Conservation (phyloP, 2,329 filamentous ascomycete species). For the Exophiala sp. region DNA sequence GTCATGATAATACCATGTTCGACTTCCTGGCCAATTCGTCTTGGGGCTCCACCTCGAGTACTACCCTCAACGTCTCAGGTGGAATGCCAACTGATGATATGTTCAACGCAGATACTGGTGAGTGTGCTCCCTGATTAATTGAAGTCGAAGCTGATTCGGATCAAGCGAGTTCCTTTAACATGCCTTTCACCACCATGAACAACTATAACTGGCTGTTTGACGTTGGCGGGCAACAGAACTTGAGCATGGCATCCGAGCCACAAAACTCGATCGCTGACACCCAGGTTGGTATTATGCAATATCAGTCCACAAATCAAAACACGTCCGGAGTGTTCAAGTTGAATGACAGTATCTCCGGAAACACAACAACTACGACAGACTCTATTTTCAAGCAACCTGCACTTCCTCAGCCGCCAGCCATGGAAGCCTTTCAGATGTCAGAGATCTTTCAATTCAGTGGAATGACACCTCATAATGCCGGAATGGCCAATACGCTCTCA, state of each 20-base stretch:
- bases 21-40: conserved; percentile 23
- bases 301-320: neutral
- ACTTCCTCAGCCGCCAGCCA: neutral
- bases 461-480: neutral
- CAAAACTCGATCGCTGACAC: neutral
- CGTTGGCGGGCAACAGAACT: conserved; percentile 15
- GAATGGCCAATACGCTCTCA: neutral
- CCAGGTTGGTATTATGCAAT: neutral
- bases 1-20: conserved; percentile 13
- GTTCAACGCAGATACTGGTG: conserved; percentile 57
- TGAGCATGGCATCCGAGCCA: neutral
- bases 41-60: conserved; percentile 11
- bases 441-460: neutral
- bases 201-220: conserved; percentile 64
- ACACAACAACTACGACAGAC: neutral
- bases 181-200: conserved; percentile 60
- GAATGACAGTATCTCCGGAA: neutral
- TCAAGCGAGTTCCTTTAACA: conserved; percentile 59
- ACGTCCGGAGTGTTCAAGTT: neutral
- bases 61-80: neutral
- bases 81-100: conserved; percentile 48
- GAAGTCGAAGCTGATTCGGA: neutral
- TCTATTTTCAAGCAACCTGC: neutral
- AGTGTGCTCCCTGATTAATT: conserved; percentile 2
- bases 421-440: neutral